Evolutionary conservation across 116 monocot species (phyloP).

Genomic region (Phalaenopsis hybrid): DNA sequence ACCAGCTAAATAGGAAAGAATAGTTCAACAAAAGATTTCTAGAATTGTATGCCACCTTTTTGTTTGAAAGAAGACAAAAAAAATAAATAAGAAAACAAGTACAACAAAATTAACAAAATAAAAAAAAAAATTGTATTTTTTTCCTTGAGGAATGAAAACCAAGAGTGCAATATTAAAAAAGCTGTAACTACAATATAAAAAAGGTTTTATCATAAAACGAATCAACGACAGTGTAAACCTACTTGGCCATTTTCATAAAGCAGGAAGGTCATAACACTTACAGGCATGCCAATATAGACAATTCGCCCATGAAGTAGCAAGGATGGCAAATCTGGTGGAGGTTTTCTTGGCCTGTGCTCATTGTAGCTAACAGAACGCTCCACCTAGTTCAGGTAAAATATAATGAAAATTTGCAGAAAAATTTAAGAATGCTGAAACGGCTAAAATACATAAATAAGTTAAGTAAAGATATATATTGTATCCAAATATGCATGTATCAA

Average conservation of each 20-base stretch:
- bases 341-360: slow-evolving; percentile 79
- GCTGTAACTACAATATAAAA: not conserved
- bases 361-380: slow-evolving; percentile 71
- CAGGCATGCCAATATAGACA: slow-evolving; percentile 92
- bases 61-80: not conserved
- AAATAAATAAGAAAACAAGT: not conserved
- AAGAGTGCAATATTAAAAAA: not conserved
- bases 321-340: slow-evolving; percentile 92
- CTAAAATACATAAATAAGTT: not conserved
- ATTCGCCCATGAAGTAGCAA: slow-evolving; percentile 78
- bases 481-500: not conserved
- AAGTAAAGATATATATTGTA: not conserved
- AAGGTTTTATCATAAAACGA: not conserved
- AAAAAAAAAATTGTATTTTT: not conserved
- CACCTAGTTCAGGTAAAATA: slow-evolving; percentile 39
- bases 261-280: slow-evolving; percentile 26
- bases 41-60: not conserved
- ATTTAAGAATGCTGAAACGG: not conserved
- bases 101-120: not conserved
- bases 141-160: not conserved
- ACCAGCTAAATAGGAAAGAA: slow-evolving; percentile 60
- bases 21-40: not conserved
- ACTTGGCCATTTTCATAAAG: not conserved
- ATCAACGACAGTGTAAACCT: not conserved
- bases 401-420: not conserved